Base-by-base conservation (phyloP, 108 stramenopile genomes). In the Epipyxis sp. region DNA sequence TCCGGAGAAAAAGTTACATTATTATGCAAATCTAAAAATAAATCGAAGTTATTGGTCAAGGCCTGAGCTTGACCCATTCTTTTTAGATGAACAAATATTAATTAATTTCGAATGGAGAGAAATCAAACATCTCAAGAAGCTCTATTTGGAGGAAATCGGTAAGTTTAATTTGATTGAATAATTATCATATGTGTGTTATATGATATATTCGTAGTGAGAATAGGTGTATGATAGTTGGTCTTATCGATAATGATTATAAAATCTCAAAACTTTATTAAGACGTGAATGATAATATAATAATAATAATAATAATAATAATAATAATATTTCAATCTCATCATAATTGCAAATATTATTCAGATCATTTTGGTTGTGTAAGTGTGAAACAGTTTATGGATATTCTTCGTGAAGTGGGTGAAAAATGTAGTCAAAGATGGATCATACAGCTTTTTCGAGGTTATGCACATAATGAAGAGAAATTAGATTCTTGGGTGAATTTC, bases 351-450 rank as follows among this genome's bases (percentile, higher is more conserved):
- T n/a, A n/a, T n/a, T n/a, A n/a, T n/a, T n/a, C n/a, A n/a, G 61
- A 3, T 6, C 61, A 65, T 37, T 65, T 65, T 32, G 30, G 35
- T 10, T 65, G 13, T 6, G 35, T 65, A 16, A 3, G 6, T 35
- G 20, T 37, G 10, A 32, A 3, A 29, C 61, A 65, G 25, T 35
- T 65, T 37, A 37, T 29, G 35, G 61, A 65, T 35, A 25, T 25
- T 65, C 27, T 65, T 65, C 61, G 61, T 35, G 61, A 65, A 65
- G 61, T 65, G 20, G 61, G 61, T 25, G 61, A 65, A 25, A 29
- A 37, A 35, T 65, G 27, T 29, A 13, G 30, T 29, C 6, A 3
- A 6, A 3, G 35, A 6, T 35, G 34, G 3, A 65, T 65, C 34
- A 37, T 6, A 65, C 3, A 65, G 27, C 35, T 65, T 3, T 65